phyloP scores from a whole-genome alignment of 1,284 basidiomycete genomes.

The Exobasidium rhododendri region DNA sequence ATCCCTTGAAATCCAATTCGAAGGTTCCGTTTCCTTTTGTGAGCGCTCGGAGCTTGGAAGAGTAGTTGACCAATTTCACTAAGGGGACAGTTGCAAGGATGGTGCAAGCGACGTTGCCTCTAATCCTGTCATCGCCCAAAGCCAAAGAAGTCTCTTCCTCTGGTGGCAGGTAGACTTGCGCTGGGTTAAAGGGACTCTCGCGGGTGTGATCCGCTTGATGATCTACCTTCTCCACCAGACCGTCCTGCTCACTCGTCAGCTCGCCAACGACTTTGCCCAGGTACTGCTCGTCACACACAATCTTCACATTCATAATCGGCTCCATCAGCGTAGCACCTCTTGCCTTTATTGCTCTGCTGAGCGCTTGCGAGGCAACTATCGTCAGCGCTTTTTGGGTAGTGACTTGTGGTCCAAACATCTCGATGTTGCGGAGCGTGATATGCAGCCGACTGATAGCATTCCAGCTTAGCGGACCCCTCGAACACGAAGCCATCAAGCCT shows the following conservation, averaged over 20 bases:
- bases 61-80: conserved; percentile 75
- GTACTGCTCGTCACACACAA: conserved; percentile 28
- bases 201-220: conserved; percentile 58
- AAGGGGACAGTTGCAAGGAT: conserved; percentile 66
- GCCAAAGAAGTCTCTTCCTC: conserved; percentile 25
- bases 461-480: conserved; percentile 44
- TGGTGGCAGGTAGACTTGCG: conserved; percentile 70
- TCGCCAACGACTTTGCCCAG: conserved; percentile 48
- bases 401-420: conserved; percentile 34
- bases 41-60: conserved; percentile 70
- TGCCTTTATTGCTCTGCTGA: conserved; percentile 32
- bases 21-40: conserved; percentile 77
- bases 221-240: conserved; percentile 37
- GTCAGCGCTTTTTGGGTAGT: conserved; percentile 34
- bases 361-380: conserved; percentile 25
- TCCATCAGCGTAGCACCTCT: conserved; percentile 42
- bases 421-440: conserved; percentile 26
- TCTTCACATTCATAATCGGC: conserved; percentile 47
- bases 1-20: conserved; percentile 73
- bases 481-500: conserved; percentile 35
- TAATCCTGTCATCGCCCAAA: conserved; percentile 24
- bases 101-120: conserved; percentile 12
- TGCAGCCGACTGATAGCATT: conserved; percentile 40
- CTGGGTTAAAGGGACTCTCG: conserved; percentile 61
- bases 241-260: conserved; percentile 45